Evolutionary conservation across 805 yeast genomes (phyloP), one percentile per base, ranked within the genome.

Genomic region (Vanderwaltozyma verrucispora): DNA sequence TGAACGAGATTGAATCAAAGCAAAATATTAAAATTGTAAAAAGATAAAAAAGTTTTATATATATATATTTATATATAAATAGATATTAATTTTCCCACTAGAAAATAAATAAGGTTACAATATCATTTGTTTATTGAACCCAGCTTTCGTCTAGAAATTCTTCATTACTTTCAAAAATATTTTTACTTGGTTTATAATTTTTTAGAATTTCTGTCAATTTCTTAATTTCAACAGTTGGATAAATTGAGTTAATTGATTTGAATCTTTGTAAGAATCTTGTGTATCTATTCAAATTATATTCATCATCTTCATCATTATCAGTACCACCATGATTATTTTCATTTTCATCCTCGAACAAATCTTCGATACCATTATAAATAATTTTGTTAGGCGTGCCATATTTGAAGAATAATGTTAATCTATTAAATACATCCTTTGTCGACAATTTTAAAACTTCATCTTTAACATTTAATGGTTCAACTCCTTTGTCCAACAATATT

Each of bases 331-430:
- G 65, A 34, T 64, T 67, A 14, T 48, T 49, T 13, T 54, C 53
- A 30, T 42, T 53, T 30, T 50, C 45, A 33, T 60, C 64, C 34
- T 64, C 67, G 1, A 44, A 43, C 31, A 55, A 52, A 2, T 45
- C 30, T 27, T 44, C 30, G 1, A 63, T 44, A 2, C 68, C 68
- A 33, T 62, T 64, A 44, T 57, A 64, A 1, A 53, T 74, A 26
- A 82, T 64, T 38, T 68, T 55, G 50, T 82, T 82, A 0, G 87
- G 87, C 1, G 82, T 76, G 13, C 68, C 67, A 2, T 71, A 67
- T 43, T 71, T 67, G 12, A 70, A 51, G 8, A 67, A 46, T 8
- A 75, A 44, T 1, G 74, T 69, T 7, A 64, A 53, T 28, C 63
- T 53, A 4, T 74, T 65, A 19, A 83, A 72, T 2, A 64, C 62